Evolutionary conservation across 139 green algal genomes (phyloP).

Genomic region (Diplosphaera chodatii): DNA sequence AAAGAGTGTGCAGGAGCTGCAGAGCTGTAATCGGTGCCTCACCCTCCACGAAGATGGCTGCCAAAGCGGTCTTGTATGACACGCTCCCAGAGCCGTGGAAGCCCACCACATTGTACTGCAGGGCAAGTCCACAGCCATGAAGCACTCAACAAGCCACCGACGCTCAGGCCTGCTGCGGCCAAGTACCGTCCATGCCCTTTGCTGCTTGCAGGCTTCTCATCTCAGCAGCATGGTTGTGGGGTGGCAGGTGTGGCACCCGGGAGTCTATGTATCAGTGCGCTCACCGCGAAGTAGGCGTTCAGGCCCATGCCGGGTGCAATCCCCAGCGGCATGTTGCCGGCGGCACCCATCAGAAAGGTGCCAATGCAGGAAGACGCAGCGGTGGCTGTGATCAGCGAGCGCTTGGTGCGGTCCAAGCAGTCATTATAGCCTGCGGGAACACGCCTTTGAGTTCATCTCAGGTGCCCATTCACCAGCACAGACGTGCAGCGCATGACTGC

Average conservation of each 20-base stretch:
- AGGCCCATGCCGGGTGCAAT: slow-evolving; percentile 61
- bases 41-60: slow-evolving; percentile 58
- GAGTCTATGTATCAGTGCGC: not conserved
- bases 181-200: too few species aligned
- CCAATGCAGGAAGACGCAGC: slow-evolving; percentile 24
- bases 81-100: slow-evolving; percentile 43
- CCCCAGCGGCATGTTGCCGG: slow-evolving; percentile 34
- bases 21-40: slow-evolving; percentile 47
- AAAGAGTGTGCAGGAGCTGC: too few species aligned
- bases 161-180: too few species aligned
- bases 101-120: slow-evolving; percentile 62
- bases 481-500: too few species aligned
- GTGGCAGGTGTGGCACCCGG: not conserved
- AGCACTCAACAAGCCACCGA: too few species aligned
- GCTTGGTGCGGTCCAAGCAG: slow-evolving; percentile 13
- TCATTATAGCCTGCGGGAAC: not conserved
- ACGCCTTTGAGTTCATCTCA: too few species aligned
- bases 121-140: too few species aligned
- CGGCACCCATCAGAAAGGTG: slow-evolving; percentile 43
- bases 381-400: slow-evolving; percentile 36
- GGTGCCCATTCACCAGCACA: too few species aligned
- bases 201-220: too few species aligned
- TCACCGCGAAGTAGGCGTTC: slow-evolving; percentile 58
- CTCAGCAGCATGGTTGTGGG: too few species aligned
- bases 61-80: slow-evolving; percentile 33